Evolutionary conservation across 164 flowering plant genomes (phyloP).

Genomic region (Chloranthus sessilifolius): DNA sequence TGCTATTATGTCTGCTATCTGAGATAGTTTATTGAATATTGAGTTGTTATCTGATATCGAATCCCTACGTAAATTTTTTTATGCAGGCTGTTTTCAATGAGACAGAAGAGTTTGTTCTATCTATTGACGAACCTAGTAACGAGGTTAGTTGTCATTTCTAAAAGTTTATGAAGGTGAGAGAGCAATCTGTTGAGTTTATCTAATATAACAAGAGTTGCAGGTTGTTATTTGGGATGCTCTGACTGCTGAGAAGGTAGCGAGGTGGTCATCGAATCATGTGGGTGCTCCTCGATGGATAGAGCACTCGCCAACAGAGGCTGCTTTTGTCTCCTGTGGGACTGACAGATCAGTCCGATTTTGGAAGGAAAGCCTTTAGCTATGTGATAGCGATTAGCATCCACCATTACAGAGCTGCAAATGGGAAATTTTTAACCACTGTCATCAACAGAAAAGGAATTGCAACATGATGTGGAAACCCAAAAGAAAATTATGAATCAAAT

Average conservation of each 20-base stretch:
- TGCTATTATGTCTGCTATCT: too few relatives aligned
- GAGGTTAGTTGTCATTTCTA: slow-evolving; percentile 41
- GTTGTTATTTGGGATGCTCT: slow-evolving; percentile 79
- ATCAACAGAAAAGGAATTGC: too few relatives aligned
- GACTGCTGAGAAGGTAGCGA: slow-evolving; percentile 65
- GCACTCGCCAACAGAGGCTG: slow-evolving; percentile 76
- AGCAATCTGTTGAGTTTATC: not conserved
- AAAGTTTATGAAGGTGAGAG: too few relatives aligned
- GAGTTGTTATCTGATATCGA: not conserved
- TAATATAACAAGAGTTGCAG: slow-evolving; percentile 31
- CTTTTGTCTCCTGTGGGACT: slow-evolving; percentile 72
- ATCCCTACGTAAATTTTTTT: not conserved
- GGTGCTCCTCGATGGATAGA: slow-evolving; percentile 86
- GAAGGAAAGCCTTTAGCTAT: slow-evolving; percentile 46
- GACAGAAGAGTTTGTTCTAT: slow-evolving; percentile 74
- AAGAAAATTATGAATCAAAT: too few relatives aligned
- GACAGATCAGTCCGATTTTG: slow-evolving; percentile 75
- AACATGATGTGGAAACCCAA: too few relatives aligned
- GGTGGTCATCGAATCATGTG: slow-evolving; percentile 70
- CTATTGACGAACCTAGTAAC: slow-evolving; percentile 71
- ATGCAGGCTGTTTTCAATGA: slow-evolving; percentile 82
- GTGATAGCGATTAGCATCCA: too few relatives aligned
- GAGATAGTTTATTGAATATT: too few relatives aligned
- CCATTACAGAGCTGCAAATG: too few relatives aligned
- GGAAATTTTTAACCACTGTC: too few relatives aligned